These are phyloP conservation scores for Omphalea diandra DNA, from an alignment of 441 rosid genomes.

Conservation along the genomic window DNA sequence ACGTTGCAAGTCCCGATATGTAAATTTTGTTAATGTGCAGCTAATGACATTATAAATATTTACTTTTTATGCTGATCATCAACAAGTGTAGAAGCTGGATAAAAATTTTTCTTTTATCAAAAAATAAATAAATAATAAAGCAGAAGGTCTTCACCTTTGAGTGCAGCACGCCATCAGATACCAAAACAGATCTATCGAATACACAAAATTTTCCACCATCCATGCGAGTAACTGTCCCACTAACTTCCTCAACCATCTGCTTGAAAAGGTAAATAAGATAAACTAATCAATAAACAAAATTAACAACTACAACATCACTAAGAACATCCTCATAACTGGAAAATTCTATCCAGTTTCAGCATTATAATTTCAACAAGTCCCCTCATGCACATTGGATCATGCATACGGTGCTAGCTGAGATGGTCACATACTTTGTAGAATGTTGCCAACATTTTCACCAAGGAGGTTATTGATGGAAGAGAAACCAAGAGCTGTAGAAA, in stretches of 20 bases:
- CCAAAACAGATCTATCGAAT: constrained; percentile 85
- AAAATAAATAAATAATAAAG: not conserved
- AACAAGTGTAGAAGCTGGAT: not conserved
- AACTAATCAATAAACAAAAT: not conserved
- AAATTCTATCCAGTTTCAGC: constrained; percentile 3
- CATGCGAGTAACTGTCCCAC: constrained; percentile 80
- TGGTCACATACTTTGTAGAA: too few species aligned
- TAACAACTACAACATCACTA: constrained; percentile 10
- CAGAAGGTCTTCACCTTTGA: constrained; percentile 46
- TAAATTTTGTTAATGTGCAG: not conserved
- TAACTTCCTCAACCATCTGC: constrained; percentile 93
- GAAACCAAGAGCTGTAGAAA: too few species aligned
- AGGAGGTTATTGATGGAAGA: too few species aligned
- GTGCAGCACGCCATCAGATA: constrained; percentile 75
- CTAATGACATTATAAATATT: not conserved
- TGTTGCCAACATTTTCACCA: too few species aligned
- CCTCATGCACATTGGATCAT: too few species aligned
- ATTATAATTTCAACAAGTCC: not conserved
- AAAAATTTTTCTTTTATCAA: not conserved
- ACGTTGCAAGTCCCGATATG: not conserved
- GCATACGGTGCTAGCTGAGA: too few species aligned
- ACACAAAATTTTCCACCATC: constrained; percentile 79
- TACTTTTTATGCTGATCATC: not conserved
- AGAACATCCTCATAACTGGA: not conserved
- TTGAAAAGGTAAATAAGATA: constrained; percentile 17